Evolutionary conservation across 2,329 filamentous ascomycete genomes (phyloP).

Genomic region (Zymoseptoria pseudotritici): DNA sequence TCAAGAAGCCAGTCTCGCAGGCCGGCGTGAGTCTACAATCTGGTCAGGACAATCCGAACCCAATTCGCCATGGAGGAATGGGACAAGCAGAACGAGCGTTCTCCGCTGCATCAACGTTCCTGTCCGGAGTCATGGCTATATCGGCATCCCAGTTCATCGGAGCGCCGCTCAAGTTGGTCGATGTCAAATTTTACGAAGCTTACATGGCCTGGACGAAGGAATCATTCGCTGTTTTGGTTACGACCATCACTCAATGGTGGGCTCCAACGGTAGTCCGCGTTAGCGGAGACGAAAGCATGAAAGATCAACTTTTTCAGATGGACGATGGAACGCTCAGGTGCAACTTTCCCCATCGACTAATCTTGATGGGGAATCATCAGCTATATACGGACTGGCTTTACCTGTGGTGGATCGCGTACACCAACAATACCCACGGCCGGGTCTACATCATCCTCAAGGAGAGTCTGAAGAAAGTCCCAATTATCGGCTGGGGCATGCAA

Average conservation of each 20-base stretch:
- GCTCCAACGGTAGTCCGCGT: conserved; percentile 75
- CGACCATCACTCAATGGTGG: conserved; percentile 78
- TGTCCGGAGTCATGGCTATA: conserved; percentile 45
- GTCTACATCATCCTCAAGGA: conserved; percentile 89
- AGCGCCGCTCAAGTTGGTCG: conserved; percentile 65
- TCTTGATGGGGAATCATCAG: conserved; percentile 80
- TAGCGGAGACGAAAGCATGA: conserved; percentile 73
- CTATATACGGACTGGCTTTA: conserved; percentile 91
- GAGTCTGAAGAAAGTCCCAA: conserved; percentile 70
- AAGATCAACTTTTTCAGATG: conserved; percentile 63
- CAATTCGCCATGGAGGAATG: conserved; percentile 39
- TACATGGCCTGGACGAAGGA: conserved; percentile 86
- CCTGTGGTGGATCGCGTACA: conserved; percentile 90
- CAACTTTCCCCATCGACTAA: conserved; percentile 70
- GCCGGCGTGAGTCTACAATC: conserved; percentile 39
- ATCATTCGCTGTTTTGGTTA: conserved; percentile 70
- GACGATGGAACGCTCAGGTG: conserved; percentile 68
- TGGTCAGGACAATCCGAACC: conserved; percentile 31
- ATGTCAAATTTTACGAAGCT: conserved; percentile 70
- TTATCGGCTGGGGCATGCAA: conserved; percentile 74
- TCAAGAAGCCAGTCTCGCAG: conserved; percentile 11
- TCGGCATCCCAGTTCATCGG: conserved; percentile 69
- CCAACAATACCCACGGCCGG: conserved; percentile 73
- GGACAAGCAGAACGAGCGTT: conserved; percentile 45
- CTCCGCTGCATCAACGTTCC: conserved; percentile 43